phyloP scores from a whole-genome alignment of 2,329 filamentous ascomycete genomes.

The Drechmeria coniospora region DNA sequence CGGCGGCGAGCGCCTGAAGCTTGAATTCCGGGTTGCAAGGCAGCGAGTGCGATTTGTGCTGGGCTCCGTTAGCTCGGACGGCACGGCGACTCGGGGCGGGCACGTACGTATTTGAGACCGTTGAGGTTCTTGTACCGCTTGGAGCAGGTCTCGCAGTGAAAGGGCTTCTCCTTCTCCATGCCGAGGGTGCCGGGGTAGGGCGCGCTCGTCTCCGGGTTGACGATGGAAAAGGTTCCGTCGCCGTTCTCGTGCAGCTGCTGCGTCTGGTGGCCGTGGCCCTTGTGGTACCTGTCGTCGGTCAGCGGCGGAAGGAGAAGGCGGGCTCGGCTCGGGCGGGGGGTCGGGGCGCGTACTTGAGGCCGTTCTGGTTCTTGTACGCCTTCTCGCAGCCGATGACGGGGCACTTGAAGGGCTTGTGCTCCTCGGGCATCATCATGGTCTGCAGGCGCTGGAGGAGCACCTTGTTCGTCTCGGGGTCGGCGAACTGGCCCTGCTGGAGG shows the following conservation, averaged over 20 bases:
- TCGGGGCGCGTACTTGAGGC: constrained; percentile 66
- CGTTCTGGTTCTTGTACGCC: constrained; percentile 99
- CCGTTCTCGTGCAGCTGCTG: constrained; percentile 94
- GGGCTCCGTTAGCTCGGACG: constrained; percentile 15
- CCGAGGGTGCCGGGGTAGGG: constrained; percentile 91
- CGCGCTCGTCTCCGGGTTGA: constrained; percentile 85
- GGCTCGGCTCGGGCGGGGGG: background rate
- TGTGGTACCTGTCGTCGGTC: constrained; percentile 40
- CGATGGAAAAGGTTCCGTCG: constrained; percentile 94
- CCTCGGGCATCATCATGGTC: constrained; percentile 59
- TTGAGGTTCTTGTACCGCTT: constrained; percentile 99
- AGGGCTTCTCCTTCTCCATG: constrained; percentile 99
- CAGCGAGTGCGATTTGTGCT: constrained; percentile 70
- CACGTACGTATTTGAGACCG: constrained; percentile 78
- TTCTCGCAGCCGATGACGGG: constrained; percentile 98
- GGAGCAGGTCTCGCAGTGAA: constrained; percentile 90
- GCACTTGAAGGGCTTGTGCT: constrained; percentile 95
- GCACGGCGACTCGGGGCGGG: background rate
- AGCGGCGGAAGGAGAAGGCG: constrained; percentile 1
- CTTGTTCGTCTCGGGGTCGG: constrained; percentile 58
- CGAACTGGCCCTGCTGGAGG: constrained; percentile 60
- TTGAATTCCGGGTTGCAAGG: constrained; percentile 75
- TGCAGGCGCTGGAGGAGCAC: constrained; percentile 40
- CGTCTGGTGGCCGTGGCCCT: constrained; percentile 83
- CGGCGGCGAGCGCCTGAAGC: constrained; percentile 27